Base-by-base conservation (phyloP, 176 grass and related monocot genomes). In the Miscanthus lutarioriparius region DNA sequence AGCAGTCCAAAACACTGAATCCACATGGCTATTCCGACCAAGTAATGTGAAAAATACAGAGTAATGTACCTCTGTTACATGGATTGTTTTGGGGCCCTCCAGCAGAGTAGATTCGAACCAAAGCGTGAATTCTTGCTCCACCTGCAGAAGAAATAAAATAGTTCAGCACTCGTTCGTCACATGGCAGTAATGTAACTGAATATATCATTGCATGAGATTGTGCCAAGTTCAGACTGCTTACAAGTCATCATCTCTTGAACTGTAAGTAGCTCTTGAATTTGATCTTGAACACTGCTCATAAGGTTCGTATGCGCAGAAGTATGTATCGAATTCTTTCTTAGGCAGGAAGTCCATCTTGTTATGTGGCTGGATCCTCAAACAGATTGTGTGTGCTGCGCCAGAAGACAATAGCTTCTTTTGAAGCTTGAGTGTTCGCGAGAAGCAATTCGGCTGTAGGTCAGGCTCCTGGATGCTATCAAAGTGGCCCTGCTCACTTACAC, bases 201-300 rank as follows among this genome's bases (percentile, higher is more conserved):
- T 62, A 80, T 35, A n/a, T 40, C 68, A 10, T 37, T 25, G 17
- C 25, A 40, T 66, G 19, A 22, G 15, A 32, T 77, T 70, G 22
- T 70, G 58, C 25, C 43, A 79, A 51, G 53, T 76, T 76, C 23
- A 84, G 53, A 86, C 83, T 6, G 37, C 96, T 99, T 95, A 99
- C 96, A 91, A 70, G 66, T 88, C 88, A 11, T 99, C 93, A 86
- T 99, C 96, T 92, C 96, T 94, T 53, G 96, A 99, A 86, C 91
- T 92, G 82, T 75, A 93, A 49, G 91, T 96, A 75, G 92, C 91
- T 64, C 90, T 88, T 37, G 96, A 99, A 79, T 89, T 80, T 64
- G 93, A 90, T 84, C 93, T 85, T 32, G 91, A 68, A 82, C 87
- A 90, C 89, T 88, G 83, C 54, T 89, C 88, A 49, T 96, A 99